phyloP scores from a whole-genome alignment of 768 basidiomycete species.

The Termitomyces sp. region DNA sequence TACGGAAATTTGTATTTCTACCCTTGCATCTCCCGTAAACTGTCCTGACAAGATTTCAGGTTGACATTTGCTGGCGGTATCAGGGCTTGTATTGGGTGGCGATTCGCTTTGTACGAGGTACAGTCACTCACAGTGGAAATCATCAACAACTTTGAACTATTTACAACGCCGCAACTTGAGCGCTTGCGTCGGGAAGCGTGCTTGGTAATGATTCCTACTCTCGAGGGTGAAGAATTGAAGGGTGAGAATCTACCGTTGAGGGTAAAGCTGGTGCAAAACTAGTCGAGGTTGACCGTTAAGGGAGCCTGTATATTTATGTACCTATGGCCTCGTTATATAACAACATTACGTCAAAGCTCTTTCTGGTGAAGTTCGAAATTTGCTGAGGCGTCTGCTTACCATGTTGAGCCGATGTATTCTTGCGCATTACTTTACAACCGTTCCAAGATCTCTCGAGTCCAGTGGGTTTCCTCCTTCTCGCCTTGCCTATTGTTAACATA shows the following conservation, averaged over 20 bases:
- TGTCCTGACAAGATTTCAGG: constrained; percentile 20
- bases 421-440: constrained; percentile 1
- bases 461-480: neutral
- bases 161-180: constrained; percentile 35
- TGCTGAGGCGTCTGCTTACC: neutral
- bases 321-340: neutral
- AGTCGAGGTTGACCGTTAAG: too few relatives aligned
- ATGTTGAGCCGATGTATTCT: constrained; percentile 16
- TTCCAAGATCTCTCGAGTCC: neutral
- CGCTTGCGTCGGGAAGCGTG: constrained; percentile 42
- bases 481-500: neutral
- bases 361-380: neutral
- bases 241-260: constrained; percentile 42
- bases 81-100: constrained; percentile 47
- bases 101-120: constrained; percentile 53
- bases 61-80: constrained; percentile 47
- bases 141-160: constrained; percentile 55
- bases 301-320: neutral
- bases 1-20: constrained; percentile 43
- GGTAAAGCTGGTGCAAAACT: constrained; percentile 32
- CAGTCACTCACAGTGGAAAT: constrained; percentile 57
- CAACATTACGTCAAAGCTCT: constrained; percentile 1
- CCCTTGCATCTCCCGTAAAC: neutral
- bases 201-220: constrained; percentile 44
- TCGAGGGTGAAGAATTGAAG: constrained; percentile 40